A percentile compares a stretch with the other conserved stretches of the same genome.
phyloP scores from a whole-genome alignment of 768 basidiomycete genomes.

The Amanita brunnescens region DNA sequence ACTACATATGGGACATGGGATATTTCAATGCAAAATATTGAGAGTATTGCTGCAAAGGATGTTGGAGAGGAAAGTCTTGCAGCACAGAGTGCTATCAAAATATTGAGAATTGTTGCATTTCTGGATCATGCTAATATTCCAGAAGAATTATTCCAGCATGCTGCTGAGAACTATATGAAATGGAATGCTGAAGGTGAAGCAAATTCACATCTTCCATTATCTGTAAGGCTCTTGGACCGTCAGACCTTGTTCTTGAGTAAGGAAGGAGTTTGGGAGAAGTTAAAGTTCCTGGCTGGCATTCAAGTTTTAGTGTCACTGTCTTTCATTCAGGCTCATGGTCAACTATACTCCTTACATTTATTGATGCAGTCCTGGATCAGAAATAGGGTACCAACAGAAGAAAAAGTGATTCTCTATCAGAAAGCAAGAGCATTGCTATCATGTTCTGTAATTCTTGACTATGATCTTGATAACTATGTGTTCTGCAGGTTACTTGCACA shows the following conservation, averaged over 20 bases:
- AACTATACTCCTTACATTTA: conserved; percentile 8
- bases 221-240: neutral
- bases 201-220: neutral
- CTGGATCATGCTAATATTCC: too few species aligned
- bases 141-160: too few species aligned
- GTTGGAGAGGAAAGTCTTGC: neutral
- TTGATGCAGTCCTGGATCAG: conserved; percentile 8
- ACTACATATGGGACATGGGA: too few species aligned
- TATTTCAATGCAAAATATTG: neutral
- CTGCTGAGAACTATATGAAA: too few species aligned
- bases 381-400: neutral
- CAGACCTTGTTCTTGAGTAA: too few species aligned
- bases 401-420: neutral
- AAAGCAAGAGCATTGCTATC: neutral
- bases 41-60: neutral
- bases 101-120: too few species aligned
- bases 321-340: conserved; percentile 7
- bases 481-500: too few species aligned
- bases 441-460: too few species aligned
- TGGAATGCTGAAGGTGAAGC: neutral
- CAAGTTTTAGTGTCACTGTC: conserved; percentile 12
- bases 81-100: conserved; percentile 1
- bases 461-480: too few species aligned
- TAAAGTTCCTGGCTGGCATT: too few species aligned
- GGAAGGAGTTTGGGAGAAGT: too few species aligned